Percentiles rank a stretch among this genome's conserved stretches.
phyloP scores from a whole-genome alignment of 768 basidiomycete species.

The Termitomyces eurrhizus region DNA sequence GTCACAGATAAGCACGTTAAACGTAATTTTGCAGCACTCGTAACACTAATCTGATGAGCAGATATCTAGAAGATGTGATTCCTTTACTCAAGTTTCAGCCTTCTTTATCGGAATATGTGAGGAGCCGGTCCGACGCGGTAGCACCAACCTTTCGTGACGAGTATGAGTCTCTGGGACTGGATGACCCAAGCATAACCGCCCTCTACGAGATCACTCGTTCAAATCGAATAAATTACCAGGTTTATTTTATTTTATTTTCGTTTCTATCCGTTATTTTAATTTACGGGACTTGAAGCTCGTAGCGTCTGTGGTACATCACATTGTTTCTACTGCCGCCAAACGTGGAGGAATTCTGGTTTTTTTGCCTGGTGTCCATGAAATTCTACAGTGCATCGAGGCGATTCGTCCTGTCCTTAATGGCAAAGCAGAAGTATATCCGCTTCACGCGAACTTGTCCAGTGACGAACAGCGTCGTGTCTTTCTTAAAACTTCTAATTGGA shows the following conservation, averaged over 20 bases:
- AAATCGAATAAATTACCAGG: conserved; percentile 72
- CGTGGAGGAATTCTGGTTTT: conserved; percentile 80
- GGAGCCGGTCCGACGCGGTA: conserved; percentile 42
- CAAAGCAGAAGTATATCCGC: conserved; percentile 58
- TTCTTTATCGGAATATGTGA: conserved; percentile 23
- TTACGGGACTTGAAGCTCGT: conserved; percentile 46
- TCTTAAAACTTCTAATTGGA: conserved; percentile 57
- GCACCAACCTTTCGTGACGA: conserved; percentile 43
- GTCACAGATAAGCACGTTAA: conserved; percentile 64
- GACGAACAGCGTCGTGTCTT: conserved; percentile 85
- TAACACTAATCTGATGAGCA: conserved; percentile 22
- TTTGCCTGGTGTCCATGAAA: conserved; percentile 87
- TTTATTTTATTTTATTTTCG: conserved; percentile 20
- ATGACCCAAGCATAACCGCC: conserved; percentile 43
- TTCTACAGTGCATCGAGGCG: conserved; percentile 69
- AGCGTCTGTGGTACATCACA: conserved; percentile 59
- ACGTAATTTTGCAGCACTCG: neutral
- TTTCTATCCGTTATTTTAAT: neutral
- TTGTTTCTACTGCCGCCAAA: conserved; percentile 44
- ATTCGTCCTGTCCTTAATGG: conserved; percentile 34
- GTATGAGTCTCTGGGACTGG: conserved; percentile 50
- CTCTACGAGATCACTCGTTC: conserved; percentile 59
- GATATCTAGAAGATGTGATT: conserved; percentile 82
- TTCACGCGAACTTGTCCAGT: conserved; percentile 86
- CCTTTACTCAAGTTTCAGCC: conserved; percentile 55